Conservation (phyloP, 192 early-diverging fungal species). For the Coemansia sp. region DNA sequence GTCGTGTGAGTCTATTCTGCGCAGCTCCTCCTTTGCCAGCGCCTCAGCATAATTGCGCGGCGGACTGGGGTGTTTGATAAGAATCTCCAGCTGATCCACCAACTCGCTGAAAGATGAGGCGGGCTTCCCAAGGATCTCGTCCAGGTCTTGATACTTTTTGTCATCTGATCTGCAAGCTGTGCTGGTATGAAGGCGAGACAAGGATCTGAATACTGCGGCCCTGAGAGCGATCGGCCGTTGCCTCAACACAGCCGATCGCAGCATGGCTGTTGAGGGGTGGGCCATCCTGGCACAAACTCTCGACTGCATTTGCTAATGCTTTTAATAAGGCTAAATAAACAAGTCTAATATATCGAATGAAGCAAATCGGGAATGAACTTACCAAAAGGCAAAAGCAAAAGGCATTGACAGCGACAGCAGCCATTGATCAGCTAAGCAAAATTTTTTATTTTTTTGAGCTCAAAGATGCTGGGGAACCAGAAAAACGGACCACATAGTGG, state of each 20-base stretch:
- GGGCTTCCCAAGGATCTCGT: constrained; percentile 34
- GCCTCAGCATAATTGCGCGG: constrained; percentile 54
- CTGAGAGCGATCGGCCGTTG: not conserved
- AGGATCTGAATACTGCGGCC: not conserved
- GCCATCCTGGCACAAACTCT: constrained; percentile 26
- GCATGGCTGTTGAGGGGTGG: not conserved
- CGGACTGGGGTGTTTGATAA: constrained; percentile 51
- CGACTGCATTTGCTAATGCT: constrained; percentile 27
- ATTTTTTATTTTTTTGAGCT: not conserved
- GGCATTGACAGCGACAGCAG: not conserved
- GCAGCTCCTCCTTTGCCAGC: constrained; percentile 52
- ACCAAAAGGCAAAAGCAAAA: not conserved
- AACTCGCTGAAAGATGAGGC: constrained; percentile 38
- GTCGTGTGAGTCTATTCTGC: constrained; percentile 25
- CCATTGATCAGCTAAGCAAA: not conserved
- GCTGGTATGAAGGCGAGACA: constrained; percentile 3
- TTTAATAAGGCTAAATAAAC: constrained; percentile 1
- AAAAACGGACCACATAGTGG: too few species aligned
- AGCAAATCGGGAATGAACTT: not conserved
- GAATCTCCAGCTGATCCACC: constrained; percentile 40
- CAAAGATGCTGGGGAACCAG: too few species aligned
- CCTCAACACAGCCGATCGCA: not conserved
- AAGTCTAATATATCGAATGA: not conserved
- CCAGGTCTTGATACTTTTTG: constrained; percentile 28
- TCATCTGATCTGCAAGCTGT: not conserved